phyloP scores from a whole-genome alignment of 2,329 filamentous ascomycete species.

The Colletotrichum liriopes region DNA sequence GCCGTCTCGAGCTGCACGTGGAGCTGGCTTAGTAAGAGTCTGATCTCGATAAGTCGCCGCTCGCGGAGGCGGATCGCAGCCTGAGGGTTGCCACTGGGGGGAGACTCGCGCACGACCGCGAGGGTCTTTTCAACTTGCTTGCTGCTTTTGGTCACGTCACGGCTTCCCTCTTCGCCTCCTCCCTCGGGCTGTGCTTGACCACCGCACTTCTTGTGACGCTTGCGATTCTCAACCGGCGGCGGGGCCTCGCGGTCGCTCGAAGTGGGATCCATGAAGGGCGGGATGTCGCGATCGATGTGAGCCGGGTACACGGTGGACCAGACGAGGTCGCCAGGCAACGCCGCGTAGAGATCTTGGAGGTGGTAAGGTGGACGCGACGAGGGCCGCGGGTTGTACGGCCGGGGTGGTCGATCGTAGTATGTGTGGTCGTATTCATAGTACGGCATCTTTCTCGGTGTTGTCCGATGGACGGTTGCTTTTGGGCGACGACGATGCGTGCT shows the following conservation, averaged over 20 bases:
- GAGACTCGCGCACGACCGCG: background rate
- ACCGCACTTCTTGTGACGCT: background rate
- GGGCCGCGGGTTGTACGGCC: background rate
- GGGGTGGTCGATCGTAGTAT: conserved; percentile 4
- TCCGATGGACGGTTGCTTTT: background rate
- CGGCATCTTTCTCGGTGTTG: background rate
- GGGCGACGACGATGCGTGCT: background rate
- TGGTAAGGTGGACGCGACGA: background rate
- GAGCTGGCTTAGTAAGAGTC: conserved; percentile 26
- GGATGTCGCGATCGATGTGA: background rate
- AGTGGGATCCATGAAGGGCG: background rate
- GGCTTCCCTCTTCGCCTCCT: background rate
- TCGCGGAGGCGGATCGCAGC: background rate
- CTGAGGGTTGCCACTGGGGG: background rate
- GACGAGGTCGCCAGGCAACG: conserved; percentile 2
- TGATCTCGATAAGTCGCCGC: conserved; percentile 19
- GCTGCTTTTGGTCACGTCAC: background rate
- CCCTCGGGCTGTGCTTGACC: no score
- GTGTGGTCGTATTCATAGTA: conserved; percentile 6
- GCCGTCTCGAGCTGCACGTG: conserved; percentile 26
- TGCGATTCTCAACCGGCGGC: background rate
- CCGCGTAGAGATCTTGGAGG: background rate
- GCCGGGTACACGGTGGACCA: background rate
- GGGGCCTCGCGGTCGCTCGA: background rate
- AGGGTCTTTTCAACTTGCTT: conserved; percentile 6